Evolutionary conservation across 2,329 filamentous ascomycete genomes (phyloP).

Genomic region (Phaeophleospora eucalypticola): DNA sequence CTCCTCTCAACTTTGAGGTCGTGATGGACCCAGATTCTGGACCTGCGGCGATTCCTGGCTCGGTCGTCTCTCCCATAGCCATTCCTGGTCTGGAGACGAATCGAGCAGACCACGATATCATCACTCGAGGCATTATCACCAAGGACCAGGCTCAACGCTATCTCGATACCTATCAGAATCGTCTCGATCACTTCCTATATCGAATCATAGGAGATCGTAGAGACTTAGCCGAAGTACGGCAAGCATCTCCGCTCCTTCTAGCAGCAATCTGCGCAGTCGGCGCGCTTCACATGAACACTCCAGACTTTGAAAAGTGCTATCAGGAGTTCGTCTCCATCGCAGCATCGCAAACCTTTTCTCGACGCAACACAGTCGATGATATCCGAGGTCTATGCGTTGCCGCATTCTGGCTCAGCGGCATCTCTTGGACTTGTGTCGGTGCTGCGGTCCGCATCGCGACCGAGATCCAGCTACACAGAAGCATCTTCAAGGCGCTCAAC

Average conservation of each 20-base stretch:
- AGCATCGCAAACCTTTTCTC: slow-evolving; percentile 28
- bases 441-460: slow-evolving; percentile 38
- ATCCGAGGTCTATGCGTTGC: slow-evolving; percentile 35
- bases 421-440: slow-evolving; percentile 30
- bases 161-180: slow-evolving; percentile 31
- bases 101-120: slow-evolving; percentile 27
- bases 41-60: slow-evolving; percentile 34
- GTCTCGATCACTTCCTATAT: slow-evolving; percentile 33
- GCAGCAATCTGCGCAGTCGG: slow-evolving; percentile 36
- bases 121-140: slow-evolving; percentile 27
- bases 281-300: slow-evolving; percentile 27
- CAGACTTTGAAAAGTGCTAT: slow-evolving; percentile 30
- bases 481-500: slow-evolving; percentile 34
- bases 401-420: slow-evolving; percentile 37
- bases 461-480: slow-evolving; percentile 38
- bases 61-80: slow-evolving; percentile 28
- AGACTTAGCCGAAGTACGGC: slow-evolving; percentile 26
- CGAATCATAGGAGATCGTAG: slow-evolving; percentile 31
- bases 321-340: slow-evolving; percentile 29
- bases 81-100: slow-evolving; percentile 23
- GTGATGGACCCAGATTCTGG: slow-evolving; percentile 38
- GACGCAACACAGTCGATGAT: slow-evolving; percentile 27
- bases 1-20: slow-evolving; percentile 34
- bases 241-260: slow-evolving; percentile 31
- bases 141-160: slow-evolving; percentile 27